A percentile compares a stretch with the other conserved stretches of the same genome.
These are phyloP conservation scores for Syzygium malaccense DNA, from an alignment of 441 rosid species.

Conservation along the genomic window DNA sequence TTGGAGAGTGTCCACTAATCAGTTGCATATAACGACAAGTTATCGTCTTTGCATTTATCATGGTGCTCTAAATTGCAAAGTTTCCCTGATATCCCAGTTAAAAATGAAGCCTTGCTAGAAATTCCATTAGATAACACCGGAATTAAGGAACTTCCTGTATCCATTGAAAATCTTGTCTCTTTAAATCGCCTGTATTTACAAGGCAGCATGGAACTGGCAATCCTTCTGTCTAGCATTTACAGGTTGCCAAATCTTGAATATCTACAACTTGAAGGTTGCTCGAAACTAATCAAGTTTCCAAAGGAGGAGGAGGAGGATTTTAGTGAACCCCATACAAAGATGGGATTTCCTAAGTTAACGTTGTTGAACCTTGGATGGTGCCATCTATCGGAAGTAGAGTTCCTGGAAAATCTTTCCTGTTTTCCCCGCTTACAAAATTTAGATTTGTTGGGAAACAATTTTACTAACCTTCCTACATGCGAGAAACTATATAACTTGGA, in stretches of 20 bases:
- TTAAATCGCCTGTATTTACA: too few relatives aligned
- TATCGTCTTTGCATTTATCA: too few relatives aligned
- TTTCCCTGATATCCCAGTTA: neutral
- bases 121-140: too few relatives aligned
- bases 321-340: neutral
- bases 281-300: neutral
- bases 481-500: neutral
- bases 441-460: neutral
- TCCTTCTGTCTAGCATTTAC: neutral
- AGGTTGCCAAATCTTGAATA: rapidly evolving
- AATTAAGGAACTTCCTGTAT: neutral
- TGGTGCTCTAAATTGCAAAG: neutral
- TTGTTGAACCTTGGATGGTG: rapidly evolving
- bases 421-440: rapidly evolving
- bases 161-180: neutral
- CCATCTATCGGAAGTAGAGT: neutral
- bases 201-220: too few relatives aligned
- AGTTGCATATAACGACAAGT: too few relatives aligned
- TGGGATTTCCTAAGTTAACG: rapidly evolving
- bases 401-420: neutral
- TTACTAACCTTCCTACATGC: neutral
- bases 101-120: too few relatives aligned
- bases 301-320: neutral
- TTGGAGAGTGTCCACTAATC: neutral
- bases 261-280: rapidly evolving